Percentiles rank a stretch among this genome's conserved stretches.
Evolutionary conservation across 2,329 filamentous ascomycete species (phyloP).

Genomic region (Paecilomyces niveus): DNA sequence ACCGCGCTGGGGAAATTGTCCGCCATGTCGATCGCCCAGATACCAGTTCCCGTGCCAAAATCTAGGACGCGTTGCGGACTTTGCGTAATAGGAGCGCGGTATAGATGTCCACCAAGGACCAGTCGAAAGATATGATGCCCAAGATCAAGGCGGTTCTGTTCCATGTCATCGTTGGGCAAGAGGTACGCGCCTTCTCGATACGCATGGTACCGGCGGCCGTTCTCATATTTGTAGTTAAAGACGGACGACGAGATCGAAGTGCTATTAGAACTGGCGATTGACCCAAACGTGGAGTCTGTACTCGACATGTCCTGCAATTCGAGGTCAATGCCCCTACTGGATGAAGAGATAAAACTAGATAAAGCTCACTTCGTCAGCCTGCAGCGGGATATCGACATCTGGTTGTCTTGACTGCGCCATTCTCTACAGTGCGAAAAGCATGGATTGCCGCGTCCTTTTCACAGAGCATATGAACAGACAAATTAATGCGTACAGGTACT

Average conservation of each 20-base stretch:
- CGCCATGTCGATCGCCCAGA: constrained; percentile 37
- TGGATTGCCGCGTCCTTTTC: not conserved
- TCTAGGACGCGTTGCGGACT: constrained; percentile 28
- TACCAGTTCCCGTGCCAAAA: constrained; percentile 36
- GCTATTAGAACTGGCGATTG: constrained; percentile 8
- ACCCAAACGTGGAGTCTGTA: constrained; percentile 1
- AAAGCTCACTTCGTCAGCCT: not conserved
- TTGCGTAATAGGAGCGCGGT: constrained; percentile 12
- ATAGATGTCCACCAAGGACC: constrained; percentile 16
- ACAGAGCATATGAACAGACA: not conserved
- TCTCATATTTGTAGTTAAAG: constrained; percentile 29
- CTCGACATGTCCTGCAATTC: not conserved
- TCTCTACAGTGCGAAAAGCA: not conserved
- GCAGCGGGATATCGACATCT: not conserved
- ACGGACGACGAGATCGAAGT: constrained; percentile 19
- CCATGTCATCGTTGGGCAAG: constrained; percentile 28
- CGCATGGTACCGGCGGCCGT: constrained; percentile 32
- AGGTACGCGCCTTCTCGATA: constrained; percentile 17
- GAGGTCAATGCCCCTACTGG: not conserved
- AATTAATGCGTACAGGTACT: not conserved
- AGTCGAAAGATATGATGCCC: constrained; percentile 18
- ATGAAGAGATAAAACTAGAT: not conserved
- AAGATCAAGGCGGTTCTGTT: constrained; percentile 23
- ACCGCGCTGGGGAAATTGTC: constrained; percentile 29
- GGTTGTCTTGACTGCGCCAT: not conserved